Evolutionary conservation across 805 yeast genomes (phyloP), one percentile per base, ranked within the genome.

Genomic region (Kuraishia molischiana): DNA sequence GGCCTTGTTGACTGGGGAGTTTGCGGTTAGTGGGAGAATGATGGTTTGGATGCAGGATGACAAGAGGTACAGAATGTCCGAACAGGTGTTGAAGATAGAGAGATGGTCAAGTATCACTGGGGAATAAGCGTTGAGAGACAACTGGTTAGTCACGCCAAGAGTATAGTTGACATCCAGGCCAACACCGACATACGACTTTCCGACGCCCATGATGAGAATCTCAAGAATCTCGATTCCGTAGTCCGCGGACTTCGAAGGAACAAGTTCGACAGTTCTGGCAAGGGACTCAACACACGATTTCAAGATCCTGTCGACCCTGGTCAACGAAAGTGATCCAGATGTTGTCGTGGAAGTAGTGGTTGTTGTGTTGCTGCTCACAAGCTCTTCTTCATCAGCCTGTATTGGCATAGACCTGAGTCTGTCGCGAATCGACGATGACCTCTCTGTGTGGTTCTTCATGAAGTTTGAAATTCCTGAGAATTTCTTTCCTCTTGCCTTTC

Each of bases 271-370:
- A 3, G 81, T 66, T 51, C 96, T 67, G 2, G 89, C 80, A 4
- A 86, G 64, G 1, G 89, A 70, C 57, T 87, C 97, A 26, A 85
- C 80, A 5, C 79, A 71, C 14, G 83, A 72, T 45, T 77, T 79
- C 30, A 86, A 61, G 40, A 85, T 71, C 3, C 66, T 61, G 45
- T 85, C 89, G 2, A 84, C 77, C 19, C 66, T 60, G 13, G 59
- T 48, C 5, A 79, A 52, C 22, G 66, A 64, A 33, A n/a, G 24
- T 15, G 29, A 20, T 35, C 19, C 40, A 30, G 31, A 19, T 30
- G 30, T 35, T 11, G 30, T 19, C 19, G 19, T 26, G 9, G 30
- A 39, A 11, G 20, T 21, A 30, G 31, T 24, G 34, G 30, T 35
- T 11, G 30, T 19, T 15, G 19, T 26, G 9, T 17, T 11, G n/a